Percentiles rank a stretch among this genome's conserved stretches.
phyloP scores from a whole-genome alignment of 2,329 filamentous ascomycete species.

The Botrytis porri region DNA sequence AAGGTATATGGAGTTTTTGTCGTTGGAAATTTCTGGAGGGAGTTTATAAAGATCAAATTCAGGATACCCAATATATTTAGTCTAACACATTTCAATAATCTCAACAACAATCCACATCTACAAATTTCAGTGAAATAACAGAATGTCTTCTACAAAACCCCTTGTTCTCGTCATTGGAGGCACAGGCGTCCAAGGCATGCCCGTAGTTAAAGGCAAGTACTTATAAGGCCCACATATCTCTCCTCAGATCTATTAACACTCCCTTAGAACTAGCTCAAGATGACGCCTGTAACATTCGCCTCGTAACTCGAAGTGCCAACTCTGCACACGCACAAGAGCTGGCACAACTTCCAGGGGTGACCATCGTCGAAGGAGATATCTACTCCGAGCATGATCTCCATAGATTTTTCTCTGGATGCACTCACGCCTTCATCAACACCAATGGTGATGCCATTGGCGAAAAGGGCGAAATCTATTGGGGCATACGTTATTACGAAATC shows the following conservation, averaged over 20 bases:
- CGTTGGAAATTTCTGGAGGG: neutral
- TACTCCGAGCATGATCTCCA: slow-evolving; percentile 39
- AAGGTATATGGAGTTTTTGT: neutral
- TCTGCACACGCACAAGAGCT: slow-evolving; percentile 39
- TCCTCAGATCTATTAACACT: neutral
- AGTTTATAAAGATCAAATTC: neutral
- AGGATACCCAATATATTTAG: no score
- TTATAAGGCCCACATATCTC: slow-evolving; percentile 27
- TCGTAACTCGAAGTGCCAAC: slow-evolving; percentile 41
- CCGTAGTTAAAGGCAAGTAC: slow-evolving; percentile 38
- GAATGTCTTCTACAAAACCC: slow-evolving; percentile 41
- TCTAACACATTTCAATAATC: neutral
- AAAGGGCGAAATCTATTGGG: slow-evolving; percentile 40
- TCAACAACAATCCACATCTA: neutral
- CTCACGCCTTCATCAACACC: slow-evolving; percentile 43
- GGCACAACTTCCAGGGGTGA: slow-evolving; percentile 39
- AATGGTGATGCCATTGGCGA: slow-evolving; percentile 42
- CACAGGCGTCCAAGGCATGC: slow-evolving; percentile 41
- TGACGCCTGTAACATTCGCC: slow-evolving; percentile 31
- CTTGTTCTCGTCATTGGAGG: slow-evolving; percentile 49
- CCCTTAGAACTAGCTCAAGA: slow-evolving; percentile 16
- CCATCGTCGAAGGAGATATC: slow-evolving; percentile 41
- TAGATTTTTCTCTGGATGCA: slow-evolving; percentile 38
- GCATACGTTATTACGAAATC: slow-evolving; percentile 39
- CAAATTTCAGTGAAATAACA: neutral